phyloP scores from a whole-genome alignment of 768 basidiomycete genomes.

The Lactifluus rugatus region DNA sequence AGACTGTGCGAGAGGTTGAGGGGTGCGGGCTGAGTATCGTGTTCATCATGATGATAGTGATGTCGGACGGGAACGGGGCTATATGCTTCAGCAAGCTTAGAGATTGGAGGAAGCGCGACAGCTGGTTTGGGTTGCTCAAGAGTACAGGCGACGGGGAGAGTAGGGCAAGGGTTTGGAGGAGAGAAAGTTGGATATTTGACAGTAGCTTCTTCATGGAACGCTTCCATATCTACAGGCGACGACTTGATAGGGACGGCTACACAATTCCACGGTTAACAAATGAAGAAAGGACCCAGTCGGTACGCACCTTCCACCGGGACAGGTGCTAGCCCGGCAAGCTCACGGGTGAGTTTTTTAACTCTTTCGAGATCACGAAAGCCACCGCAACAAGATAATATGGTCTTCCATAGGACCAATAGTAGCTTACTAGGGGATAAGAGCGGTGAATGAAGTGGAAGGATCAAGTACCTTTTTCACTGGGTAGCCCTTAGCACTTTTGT shows the following conservation, averaged over 20 bases:
- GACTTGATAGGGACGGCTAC: conserved; percentile 70
- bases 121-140: conserved; percentile 22
- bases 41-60: conserved; percentile 84
- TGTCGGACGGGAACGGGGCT: conserved; percentile 89
- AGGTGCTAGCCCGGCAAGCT: conserved; percentile 65
- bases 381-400: conserved; percentile 83
- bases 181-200: conserved; percentile 95
- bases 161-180: conserved; percentile 30
- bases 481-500: conserved; percentile 91
- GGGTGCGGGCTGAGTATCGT: conserved; percentile 39
- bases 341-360: conserved; percentile 77
- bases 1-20: conserved; percentile 28
- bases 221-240: conserved; percentile 81
- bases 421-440: conserved; percentile 41
- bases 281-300: not conserved
- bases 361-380: conserved; percentile 80
- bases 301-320: conserved; percentile 39
- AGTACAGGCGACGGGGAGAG: conserved; percentile 32
- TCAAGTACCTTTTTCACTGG: conserved; percentile 85
- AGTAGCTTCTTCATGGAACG: conserved; percentile 82
- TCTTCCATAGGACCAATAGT: conserved; percentile 90
- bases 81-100: conserved; percentile 81
- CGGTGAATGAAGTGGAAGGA: conserved; percentile 1
- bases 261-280: not conserved
- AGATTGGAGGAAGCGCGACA: conserved; percentile 31